phyloP scores from a whole-genome alignment of 1,139 yeast species.

The Meyerozyma guilliermondii region DNA sequence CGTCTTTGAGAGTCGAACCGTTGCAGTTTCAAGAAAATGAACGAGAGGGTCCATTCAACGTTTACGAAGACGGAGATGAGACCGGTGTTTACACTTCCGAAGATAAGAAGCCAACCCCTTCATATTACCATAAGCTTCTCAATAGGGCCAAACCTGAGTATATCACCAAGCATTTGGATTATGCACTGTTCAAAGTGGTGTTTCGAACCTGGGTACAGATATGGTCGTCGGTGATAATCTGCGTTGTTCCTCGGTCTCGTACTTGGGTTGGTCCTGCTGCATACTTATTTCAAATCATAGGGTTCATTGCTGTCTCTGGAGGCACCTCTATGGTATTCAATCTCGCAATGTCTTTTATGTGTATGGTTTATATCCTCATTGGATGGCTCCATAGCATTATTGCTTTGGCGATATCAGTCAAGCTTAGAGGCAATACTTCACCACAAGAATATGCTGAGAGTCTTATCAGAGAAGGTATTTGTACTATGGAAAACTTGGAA shows the following conservation, averaged over 20 bases:
- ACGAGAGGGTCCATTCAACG: constrained; percentile 1
- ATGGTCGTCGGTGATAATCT: constrained; percentile 23
- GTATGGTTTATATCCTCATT: constrained; percentile 14
- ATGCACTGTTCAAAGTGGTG: constrained; percentile 20
- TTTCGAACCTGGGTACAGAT: constrained; percentile 25
- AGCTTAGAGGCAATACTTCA: constrained; percentile 23
- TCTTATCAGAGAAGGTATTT: constrained; percentile 23
- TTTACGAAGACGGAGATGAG: constrained; percentile 1
- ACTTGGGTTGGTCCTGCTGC: constrained; percentile 29
- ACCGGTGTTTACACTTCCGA: not conserved
- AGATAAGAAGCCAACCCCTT: not conserved
- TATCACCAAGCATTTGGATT: constrained; percentile 23
- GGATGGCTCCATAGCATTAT: constrained; percentile 25
- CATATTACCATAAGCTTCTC: constrained; percentile 4
- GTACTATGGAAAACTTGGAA: constrained; percentile 17
- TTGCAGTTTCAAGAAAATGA: not conserved
- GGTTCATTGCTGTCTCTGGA: constrained; percentile 25
- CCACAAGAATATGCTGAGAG: constrained; percentile 12
- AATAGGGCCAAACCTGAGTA: constrained; percentile 18
- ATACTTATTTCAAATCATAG: constrained; percentile 24
- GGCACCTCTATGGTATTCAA: constrained; percentile 21
- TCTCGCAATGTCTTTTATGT: constrained; percentile 13
- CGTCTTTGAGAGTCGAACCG: not conserved
- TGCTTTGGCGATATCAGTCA: constrained; percentile 21
- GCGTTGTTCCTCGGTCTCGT: constrained; percentile 20